Evolutionary conservation across 2,329 filamentous ascomycete genomes (phyloP), one percentile per base, ranked within the genome.

Genomic region (Alternaria infectoria): DNA sequence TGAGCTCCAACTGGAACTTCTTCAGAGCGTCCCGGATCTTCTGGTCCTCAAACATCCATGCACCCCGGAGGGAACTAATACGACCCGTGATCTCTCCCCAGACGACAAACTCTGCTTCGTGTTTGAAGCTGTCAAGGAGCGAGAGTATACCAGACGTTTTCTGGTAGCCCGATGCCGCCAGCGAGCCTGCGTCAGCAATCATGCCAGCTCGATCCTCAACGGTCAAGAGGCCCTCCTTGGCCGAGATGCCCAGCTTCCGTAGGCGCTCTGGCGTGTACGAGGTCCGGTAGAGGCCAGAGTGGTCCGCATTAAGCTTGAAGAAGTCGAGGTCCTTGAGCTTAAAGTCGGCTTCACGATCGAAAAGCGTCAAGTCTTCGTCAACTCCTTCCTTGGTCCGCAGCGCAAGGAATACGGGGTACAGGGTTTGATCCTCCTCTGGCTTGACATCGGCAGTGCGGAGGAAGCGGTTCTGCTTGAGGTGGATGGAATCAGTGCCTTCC

Each of bases 281-380:
- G 1, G 94, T 97, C 64, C 95, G 90, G 84, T 96, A 98, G 67
- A 97, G 90, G 69, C 92, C 92, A 21, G 93, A 94, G 80, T 97
- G 95, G 77, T 97, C 93, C 15, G 95, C 93, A 77, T 98, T 98
- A 65, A 98, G 84, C 86, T 98, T 98, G 89, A 91, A 98, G 83
- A 98, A 97, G 74, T 97, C 93, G 56, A 90, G 83, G 74, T 91
- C 88, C 19, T 91, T 87, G 25, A 97, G 79, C 81, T 93, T 90
- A 83, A 96, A 93, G 65, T 90, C 88, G 51, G 85, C 86, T 80
- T 97, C 93, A 43, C 95, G 90, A 68, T 89, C 85, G 67, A 83
- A 84, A 44, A 97, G 84, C 15, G 93, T 91, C 43, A 94, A 83
- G 43, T 89, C 86, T 75, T 94, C 91, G 69, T 97, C 87, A 45